A percentile compares a stretch with the other conserved stretches of the same genome.
These are phyloP conservation scores for Sphagnum magellanicum DNA, from an alignment of 228 moss, liverwort and hornwort genomes.

Conservation along the genomic window DNA sequence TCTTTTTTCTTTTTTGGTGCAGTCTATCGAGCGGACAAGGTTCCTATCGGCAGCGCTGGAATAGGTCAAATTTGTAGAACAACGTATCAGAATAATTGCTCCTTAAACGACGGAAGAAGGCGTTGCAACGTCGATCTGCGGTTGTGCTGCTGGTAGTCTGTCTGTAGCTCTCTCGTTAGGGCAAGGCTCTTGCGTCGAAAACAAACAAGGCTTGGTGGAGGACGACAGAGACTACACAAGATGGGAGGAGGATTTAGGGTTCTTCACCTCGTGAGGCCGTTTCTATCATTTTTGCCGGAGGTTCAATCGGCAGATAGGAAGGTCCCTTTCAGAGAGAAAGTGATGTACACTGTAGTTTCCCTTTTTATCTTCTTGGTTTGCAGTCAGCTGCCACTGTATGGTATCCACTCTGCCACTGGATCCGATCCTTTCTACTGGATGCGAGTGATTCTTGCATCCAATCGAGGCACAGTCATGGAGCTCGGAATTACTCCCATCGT, in stretches of 20 bases:
- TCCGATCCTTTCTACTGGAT: slow-evolving; percentile 99
- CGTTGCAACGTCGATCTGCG: too few relatives aligned
- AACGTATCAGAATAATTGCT: too few relatives aligned
- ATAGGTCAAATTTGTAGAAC: too few relatives aligned
- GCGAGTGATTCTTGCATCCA: slow-evolving; percentile 90
- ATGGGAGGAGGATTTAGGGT: slow-evolving; percentile 89
- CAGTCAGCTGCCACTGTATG: slow-evolving; percentile 91
- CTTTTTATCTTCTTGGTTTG: slow-evolving; percentile 95
- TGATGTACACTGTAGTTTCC: slow-evolving; percentile 85
- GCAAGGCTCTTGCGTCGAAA: too few relatives aligned
- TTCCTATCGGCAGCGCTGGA: too few relatives aligned
- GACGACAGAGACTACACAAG: background rate
- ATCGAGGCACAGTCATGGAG: slow-evolving; percentile 95
- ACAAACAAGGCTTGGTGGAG: too few relatives aligned
- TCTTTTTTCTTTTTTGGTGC: too few relatives aligned
- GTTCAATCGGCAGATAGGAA: slow-evolving; percentile 92
- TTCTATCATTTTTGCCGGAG: slow-evolving; percentile 83
- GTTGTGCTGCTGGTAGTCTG: too few relatives aligned
- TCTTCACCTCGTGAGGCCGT: slow-evolving; percentile 87
- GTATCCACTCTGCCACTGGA: slow-evolving; percentile 80
- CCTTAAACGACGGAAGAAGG: too few relatives aligned
- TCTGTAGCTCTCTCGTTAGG: too few relatives aligned
- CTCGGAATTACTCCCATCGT: slow-evolving; percentile 94
- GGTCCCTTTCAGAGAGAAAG: slow-evolving; percentile 92
- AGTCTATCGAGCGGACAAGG: too few relatives aligned